Percentiles rank a stretch among this genome's conserved stretches.
Conservation (phyloP, 2,329 filamentous ascomycete species). For the Emergomyces orientalis region DNA sequence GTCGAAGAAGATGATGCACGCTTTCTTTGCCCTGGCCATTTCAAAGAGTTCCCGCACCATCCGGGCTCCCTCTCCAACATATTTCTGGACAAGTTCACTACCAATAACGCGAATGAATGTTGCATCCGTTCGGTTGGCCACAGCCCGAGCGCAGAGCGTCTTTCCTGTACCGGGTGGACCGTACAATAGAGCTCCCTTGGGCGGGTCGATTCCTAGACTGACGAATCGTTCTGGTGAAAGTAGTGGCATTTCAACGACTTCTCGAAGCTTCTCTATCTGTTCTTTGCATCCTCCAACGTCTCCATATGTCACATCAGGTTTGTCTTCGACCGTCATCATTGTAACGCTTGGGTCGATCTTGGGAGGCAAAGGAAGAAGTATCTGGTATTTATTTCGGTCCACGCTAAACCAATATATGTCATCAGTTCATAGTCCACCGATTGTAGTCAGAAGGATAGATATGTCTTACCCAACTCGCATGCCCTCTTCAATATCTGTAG, state of each 20-base stretch:
- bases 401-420: conserved; percentile 45
- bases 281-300: conserved; percentile 99
- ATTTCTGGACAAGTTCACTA: conserved; percentile 96
- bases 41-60: conserved; percentile 99
- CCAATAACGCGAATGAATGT: conserved; percentile 99
- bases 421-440: conserved; percentile 8
- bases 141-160: conserved; percentile 92
- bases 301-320: conserved; percentile 97
- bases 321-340: conserved; percentile 99
- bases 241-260: conserved; percentile 97
- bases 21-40: conserved; percentile 99
- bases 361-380: conserved; percentile 85
- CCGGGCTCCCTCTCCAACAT: conserved; percentile 92
- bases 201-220: conserved; percentile 96
- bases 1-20: conserved; percentile 99
- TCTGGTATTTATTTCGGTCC: conserved; percentile 98
- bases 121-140: conserved; percentile 94
- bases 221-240: conserved; percentile 95
- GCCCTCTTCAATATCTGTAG: conserved; percentile 97
- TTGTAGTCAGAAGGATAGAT: neutral
- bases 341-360: conserved; percentile 99
- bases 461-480: conserved; percentile 75
- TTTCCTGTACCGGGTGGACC: conserved; percentile 98
- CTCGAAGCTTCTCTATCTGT: conserved; percentile 96
- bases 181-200: conserved; percentile 93